Percentiles rank a stretch among this genome's conserved stretches.
Conservation (phyloP, 306 rosid genomes). For the cucumber (Cucumis sativus) region Cucumber_9930_V3 NC_026656.2:12025001-12025500, state of each 20-base stretch:
- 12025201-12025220: neutral
- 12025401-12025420: too few species aligned
- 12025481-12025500: too few species aligned
- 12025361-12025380: too few species aligned
- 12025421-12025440: too few species aligned
- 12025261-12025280: neutral
- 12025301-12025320: neutral
- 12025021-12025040: neutral
- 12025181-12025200: neutral
- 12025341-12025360: too few species aligned
- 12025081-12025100: neutral
- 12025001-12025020: neutral
- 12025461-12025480: too few species aligned
- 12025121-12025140: neutral
- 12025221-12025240: conserved; percentile 7
- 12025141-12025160: neutral
- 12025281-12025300: neutral
- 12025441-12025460: too few species aligned
- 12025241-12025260: neutral
- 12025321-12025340: neutral
- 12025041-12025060: neutral
- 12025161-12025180: neutral
- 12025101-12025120: neutral
- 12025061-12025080: neutral
- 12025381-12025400: too few species aligned